Percentiles rank a stretch among this genome's conserved stretches.
Conservation (phyloP, 345 rosid species). For the Pugionium dolabratum region DNA sequence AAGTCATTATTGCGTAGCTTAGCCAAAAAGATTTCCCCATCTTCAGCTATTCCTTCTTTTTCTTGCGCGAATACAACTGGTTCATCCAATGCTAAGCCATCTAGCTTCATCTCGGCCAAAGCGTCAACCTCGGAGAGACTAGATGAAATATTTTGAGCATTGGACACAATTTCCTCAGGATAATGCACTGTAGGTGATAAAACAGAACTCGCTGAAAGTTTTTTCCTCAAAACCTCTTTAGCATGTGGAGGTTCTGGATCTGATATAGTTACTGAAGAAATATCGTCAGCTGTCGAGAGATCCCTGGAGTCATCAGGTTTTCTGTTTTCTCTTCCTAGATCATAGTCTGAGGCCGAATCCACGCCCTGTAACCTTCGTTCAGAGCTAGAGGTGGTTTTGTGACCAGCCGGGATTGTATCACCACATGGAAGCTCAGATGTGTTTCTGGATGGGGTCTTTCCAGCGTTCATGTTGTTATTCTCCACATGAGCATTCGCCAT, state of each 20-base stretch:
- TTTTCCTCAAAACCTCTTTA: constrained; percentile 23
- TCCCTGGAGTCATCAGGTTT: constrained; percentile 22
- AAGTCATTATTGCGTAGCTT: constrained; percentile 44
- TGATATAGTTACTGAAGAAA: constrained; percentile 17
- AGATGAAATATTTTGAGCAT: constrained; percentile 34
- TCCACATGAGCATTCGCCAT: constrained; percentile 21
- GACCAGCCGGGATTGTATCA: constrained; percentile 35
- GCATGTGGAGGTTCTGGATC: constrained; percentile 28
- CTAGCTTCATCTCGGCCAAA: constrained; percentile 45
- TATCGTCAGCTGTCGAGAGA: constrained; percentile 33
- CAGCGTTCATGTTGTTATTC: constrained; percentile 33
- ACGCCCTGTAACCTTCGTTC: constrained; percentile 30
- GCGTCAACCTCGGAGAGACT: constrained; percentile 39
- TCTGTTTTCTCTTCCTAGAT: constrained; percentile 31
- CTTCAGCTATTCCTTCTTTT: constrained; percentile 49
- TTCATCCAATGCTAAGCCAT: constrained; percentile 42
- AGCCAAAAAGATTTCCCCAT: constrained; percentile 50
- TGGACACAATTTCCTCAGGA: constrained; percentile 19
- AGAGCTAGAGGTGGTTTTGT: constrained; percentile 35
- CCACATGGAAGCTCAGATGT: constrained; percentile 38
- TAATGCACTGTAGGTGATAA: constrained; percentile 20
- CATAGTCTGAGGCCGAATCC: constrained; percentile 19
- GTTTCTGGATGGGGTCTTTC: constrained; percentile 25
- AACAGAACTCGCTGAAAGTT: constrained; percentile 11
- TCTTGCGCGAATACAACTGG: constrained; percentile 39